Evolutionary conservation across 192 early-diverging fungal genomes (phyloP).

Genomic region (Podila verticillata): DNA sequence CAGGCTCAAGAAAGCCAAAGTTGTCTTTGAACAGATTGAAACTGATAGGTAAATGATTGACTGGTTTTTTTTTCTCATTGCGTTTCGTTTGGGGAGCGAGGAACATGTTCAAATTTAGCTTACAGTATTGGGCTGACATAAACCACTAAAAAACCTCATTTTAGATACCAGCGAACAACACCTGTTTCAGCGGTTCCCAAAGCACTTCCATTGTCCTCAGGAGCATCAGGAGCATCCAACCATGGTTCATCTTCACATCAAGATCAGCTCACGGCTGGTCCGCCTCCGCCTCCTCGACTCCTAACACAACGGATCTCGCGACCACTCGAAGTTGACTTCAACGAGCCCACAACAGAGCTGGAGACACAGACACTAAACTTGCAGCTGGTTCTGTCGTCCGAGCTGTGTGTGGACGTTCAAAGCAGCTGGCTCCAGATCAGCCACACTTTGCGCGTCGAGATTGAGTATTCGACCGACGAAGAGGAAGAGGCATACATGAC

Average conservation of each 20-base stretch:
- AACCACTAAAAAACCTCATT: neutral
- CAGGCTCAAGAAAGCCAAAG: slow-evolving; percentile 33
- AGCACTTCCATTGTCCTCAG: slow-evolving; percentile 9
- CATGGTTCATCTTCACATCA: neutral
- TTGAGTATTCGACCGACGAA: slow-evolving; percentile 36
- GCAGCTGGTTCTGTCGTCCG: slow-evolving; percentile 39
- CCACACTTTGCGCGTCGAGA: slow-evolving; percentile 35
- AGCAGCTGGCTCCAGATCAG: slow-evolving; percentile 40
- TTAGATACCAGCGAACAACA: slow-evolving; percentile 30
- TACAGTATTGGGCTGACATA: neutral
- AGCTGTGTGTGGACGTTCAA: slow-evolving; percentile 46
- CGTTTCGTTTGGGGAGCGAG: too few relatives aligned
- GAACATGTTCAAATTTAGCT: too few relatives aligned
- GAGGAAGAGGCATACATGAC: slow-evolving; percentile 33
- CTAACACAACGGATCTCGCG: slow-evolving; percentile 30
- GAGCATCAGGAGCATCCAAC: neutral
- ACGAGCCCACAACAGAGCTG: slow-evolving; percentile 34
- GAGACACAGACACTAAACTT: slow-evolving; percentile 21
- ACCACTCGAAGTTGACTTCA: slow-evolving; percentile 34
- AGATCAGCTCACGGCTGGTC: slow-evolving; percentile 5
- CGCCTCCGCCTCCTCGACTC: slow-evolving; percentile 35
- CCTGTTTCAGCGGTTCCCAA: slow-evolving; percentile 14
- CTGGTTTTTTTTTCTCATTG: neutral
- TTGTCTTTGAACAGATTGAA: slow-evolving; percentile 51
- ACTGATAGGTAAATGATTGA: slow-evolving; percentile 32